Evolutionary conservation across 768 basidiomycete species (phyloP).

Genomic region (Lyophyllum decastes): DNA sequence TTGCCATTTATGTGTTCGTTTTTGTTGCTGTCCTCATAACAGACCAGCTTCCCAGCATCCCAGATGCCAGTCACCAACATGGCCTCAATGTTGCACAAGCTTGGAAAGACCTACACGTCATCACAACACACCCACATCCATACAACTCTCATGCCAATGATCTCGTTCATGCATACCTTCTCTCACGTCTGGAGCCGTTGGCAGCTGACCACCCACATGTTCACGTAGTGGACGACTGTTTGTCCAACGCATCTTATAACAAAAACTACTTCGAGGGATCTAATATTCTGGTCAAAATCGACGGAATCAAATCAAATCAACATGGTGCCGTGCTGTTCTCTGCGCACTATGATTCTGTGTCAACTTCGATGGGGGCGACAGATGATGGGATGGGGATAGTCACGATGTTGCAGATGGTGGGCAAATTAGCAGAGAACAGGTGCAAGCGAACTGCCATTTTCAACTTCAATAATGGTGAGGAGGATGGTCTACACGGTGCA

Average conservation of each 20-base stretch:
- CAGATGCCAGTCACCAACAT: not conserved
- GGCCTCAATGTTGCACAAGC: constrained; percentile 17
- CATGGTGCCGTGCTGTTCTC: constrained; percentile 66
- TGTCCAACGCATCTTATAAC: constrained; percentile 18
- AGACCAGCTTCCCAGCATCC: constrained; percentile 12
- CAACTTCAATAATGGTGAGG: constrained; percentile 87
- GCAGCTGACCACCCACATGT: constrained; percentile 45
- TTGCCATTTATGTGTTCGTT: constrained; percentile 13
- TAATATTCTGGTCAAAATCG: constrained; percentile 67
- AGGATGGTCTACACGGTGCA: constrained; percentile 75
- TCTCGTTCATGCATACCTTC: constrained; percentile 58
- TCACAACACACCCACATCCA: constrained; percentile 72
- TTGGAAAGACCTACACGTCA: constrained; percentile 25
- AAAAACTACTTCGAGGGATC: constrained; percentile 66
- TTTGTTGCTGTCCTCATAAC: constrained; percentile 14
- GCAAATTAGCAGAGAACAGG: constrained; percentile 37
- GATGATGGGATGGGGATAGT: constrained; percentile 47
- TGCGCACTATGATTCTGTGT: constrained; percentile 83
- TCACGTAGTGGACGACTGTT: constrained; percentile 50
- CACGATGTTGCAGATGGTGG: constrained; percentile 41
- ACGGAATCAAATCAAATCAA: constrained; percentile 44
- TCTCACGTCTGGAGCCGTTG: constrained; percentile 51
- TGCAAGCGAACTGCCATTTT: constrained; percentile 63
- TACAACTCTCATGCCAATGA: constrained; percentile 81
- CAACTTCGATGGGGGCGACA: constrained; percentile 72